Conservation (phyloP, 306 rosid species). For the Rubus parviflorus region DNA sequence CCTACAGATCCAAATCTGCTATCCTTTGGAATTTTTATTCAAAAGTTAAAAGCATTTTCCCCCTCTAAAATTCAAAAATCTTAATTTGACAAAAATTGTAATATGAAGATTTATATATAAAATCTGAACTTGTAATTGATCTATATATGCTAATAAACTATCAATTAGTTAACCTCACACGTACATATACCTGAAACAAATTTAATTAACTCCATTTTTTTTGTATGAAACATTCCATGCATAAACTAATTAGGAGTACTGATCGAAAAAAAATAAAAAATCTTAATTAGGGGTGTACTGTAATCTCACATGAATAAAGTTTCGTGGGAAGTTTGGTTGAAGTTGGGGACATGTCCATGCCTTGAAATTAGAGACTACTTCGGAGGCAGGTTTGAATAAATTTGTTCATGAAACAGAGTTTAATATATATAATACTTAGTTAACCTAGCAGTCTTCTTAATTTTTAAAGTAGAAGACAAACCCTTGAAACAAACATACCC, state of each 20-base stretch:
- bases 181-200: background rate
- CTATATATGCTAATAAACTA: no score
- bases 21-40: constrained; percentile 37
- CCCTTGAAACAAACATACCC: constrained; percentile 59
- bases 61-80: constrained; percentile 8
- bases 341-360: constrained; percentile 10
- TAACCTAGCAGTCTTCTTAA: constrained; percentile 15
- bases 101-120: no score
- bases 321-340: constrained; percentile 11
- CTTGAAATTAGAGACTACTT: constrained; percentile 16
- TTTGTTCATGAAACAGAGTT: constrained; percentile 13
- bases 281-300: background rate
- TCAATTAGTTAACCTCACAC: no score
- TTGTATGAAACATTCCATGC: background rate
- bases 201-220: background rate
- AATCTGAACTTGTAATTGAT: no score
- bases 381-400: constrained; percentile 10
- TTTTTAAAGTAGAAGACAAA: constrained; percentile 45
- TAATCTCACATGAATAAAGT: constrained; percentile 10
- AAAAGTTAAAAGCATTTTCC: constrained; percentile 24
- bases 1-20: constrained; percentile 59
- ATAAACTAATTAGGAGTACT: background rate
- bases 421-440: background rate
- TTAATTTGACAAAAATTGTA: background rate
- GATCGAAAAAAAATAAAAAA: background rate